Base-by-base conservation (phyloP, 371 early-diverging fungal genomes). In the Gilbertella persicaria region DNA sequence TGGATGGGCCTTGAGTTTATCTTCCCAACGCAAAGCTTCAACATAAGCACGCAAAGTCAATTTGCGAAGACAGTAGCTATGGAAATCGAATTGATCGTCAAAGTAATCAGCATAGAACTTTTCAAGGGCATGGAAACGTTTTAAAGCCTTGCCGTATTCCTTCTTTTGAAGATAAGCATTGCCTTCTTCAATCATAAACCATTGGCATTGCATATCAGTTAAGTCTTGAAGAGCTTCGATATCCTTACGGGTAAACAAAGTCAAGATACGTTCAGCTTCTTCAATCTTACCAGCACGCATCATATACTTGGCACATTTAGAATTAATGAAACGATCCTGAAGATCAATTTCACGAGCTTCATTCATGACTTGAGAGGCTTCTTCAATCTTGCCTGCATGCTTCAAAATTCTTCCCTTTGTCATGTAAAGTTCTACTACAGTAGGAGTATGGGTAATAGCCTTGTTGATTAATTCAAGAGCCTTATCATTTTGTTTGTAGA, bases 61-160 rank as follows among this genome's bases (percentile, higher is more conserved):
- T 75, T 95, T 96, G 51, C 98, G 92, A 52, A 95, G 73, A 58
- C 88, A 89, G 69, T 97, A 98, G 26, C 84, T 78, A 64, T 98
- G 98, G 84, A 97, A 98, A 73, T 98, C 98, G 51, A 95, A 93
- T 72, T 97, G 96, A 59, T 96, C 97, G 58, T 95, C 96, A 50
- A 84, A 86, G 62, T 89, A 89, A 53, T 94, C 94, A 25, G 57
- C 65, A 62, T 93, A 96, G 62, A 89, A 80, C 70, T 86, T 88
- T 30, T 88, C 86, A 25, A 95, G 83, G 45, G 85, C 83, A 60
- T 94, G 90, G 75, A 86, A 89, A 40, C 86, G 81, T 77, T 95
- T 96, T 57, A 98, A 73, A 3, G 97, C 95, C 38, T 75, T 78
- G 37, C 94, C 96, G 37, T 81, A 72, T 19, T 89, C 76, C 29